A percentile compares a stretch with the other conserved stretches of the same genome.
These are phyloP conservation scores for Berberis thunbergii DNA, from an alignment of 164 flowering plant species.

Conservation along the genomic window DNA sequence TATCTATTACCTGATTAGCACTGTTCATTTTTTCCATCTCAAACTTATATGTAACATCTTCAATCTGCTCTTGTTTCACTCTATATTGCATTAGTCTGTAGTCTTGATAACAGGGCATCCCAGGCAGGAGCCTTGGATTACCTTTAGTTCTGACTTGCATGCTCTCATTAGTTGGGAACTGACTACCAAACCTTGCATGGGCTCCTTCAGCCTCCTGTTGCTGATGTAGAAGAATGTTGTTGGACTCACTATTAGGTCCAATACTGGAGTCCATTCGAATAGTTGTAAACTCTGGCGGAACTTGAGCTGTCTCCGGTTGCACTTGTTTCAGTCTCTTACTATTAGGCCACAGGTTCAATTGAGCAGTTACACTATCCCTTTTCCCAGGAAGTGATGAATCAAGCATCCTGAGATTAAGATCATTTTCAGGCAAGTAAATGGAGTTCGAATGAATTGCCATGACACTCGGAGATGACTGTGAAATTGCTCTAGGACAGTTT, in stretches of 20 bases:
- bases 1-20: not conserved
- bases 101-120: not conserved
- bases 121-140: constrained; percentile 3
- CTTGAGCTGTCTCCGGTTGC: constrained; percentile 12
- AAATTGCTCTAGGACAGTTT: not conserved
- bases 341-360: not conserved
- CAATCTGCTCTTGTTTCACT: constrained; percentile 3
- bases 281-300: not conserved
- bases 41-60: not conserved
- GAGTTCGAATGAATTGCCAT: not conserved
- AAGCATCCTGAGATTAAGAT: not conserved
- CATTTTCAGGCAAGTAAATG: constrained; percentile 2
- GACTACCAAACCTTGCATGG: not conserved
- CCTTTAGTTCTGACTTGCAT: constrained; percentile 2
- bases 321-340: constrained; percentile 15
- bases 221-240: not conserved
- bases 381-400: constrained; percentile 1
- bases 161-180: not conserved
- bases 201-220: not conserved
- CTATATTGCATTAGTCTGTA: not conserved
- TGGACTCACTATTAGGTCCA: not conserved
- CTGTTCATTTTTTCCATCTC: constrained; percentile 1
- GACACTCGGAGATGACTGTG: not conserved
- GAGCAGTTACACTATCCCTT: constrained; percentile 2
- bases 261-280: not conserved